Evolutionary conservation across 148 eudicot species (phyloP), one percentile per base, ranked within the genome.

Genomic region (Spergularia bocconei): DNA sequence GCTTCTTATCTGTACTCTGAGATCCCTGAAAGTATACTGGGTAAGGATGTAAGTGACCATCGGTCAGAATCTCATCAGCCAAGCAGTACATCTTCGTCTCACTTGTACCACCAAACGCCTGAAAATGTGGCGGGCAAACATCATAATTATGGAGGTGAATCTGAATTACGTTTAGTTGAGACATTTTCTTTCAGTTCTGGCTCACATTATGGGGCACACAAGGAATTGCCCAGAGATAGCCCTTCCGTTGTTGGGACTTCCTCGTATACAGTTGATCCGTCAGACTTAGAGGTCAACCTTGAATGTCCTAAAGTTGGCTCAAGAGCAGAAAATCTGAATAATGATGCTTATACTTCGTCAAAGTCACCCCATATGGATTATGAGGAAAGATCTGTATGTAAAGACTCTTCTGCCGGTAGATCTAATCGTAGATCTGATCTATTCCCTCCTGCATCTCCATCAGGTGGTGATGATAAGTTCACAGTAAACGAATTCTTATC

Each of bases 401-500:
- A 82, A 66, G 87, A 86, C 63, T 77, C 77, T 13, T 59, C 79
- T 70, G 60, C 83, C 62, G 70, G 77, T 70, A 81, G 80, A 81
- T 75, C 78, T 62, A 61, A 65, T 68, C 64, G 78, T 67, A 80
- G 69, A 75, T 75, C 79, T 61, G 86, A 91, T 82, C 61, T 63
- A 61, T 72, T 79, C 62, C 69, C 83, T 7, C 76, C 82, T 55
- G 55, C 74, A 23, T 81, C 88, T 60, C 78, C 80, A 69, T 75
- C 84, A 48, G 77, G 55, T 56, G 90, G 83, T 76, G 87, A 87
- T 80, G 94, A 95, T 66, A 88, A 92, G 83, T 92, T 85, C 81
- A 92, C 93, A 55, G 91, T 89, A 14, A 88, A 85, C 72, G 93
- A 92, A 75, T 87, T 79, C 62, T 69, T 88, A 67, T 82, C 92